A percentile compares a stretch with the other conserved stretches of the same genome.
Conservation (phyloP, 2,329 filamentous ascomycete species). For the Simplicillium aogashimaense region DNA sequence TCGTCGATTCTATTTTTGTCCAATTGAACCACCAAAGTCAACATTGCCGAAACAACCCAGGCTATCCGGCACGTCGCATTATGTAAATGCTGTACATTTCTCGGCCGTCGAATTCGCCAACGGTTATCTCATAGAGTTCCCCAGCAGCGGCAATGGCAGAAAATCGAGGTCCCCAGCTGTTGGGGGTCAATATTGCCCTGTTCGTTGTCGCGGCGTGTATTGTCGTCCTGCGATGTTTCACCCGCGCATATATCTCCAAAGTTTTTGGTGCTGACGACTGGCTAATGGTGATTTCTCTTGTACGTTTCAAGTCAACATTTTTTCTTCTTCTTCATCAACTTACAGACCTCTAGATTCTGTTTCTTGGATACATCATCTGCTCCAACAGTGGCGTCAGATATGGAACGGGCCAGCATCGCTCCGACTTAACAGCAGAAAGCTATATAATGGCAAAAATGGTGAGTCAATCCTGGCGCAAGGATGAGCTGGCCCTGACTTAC, state of each 20-base stretch:
- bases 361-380: constrained; percentile 15
- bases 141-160: neutral
- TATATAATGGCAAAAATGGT: constrained; percentile 20
- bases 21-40: too few relatives aligned
- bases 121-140: too few relatives aligned
- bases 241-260: constrained; percentile 20
- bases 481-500: neutral
- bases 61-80: too few relatives aligned
- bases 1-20: too few relatives aligned
- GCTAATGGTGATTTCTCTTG: constrained; percentile 22
- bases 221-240: constrained; percentile 19
- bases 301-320: constrained; percentile 6
- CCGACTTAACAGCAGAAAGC: constrained; percentile 14
- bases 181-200: constrained; percentile 21
- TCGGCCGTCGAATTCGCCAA: too few relatives aligned
- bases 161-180: constrained; percentile 20
- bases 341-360: constrained; percentile 10
- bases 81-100: too few relatives aligned
- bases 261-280: constrained; percentile 25
- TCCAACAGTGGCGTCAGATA: constrained; percentile 20
- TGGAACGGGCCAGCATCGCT: constrained; percentile 23
- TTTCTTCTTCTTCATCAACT: neutral
- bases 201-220: constrained; percentile 13
- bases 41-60: too few relatives aligned
- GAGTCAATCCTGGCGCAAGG: constrained; percentile 1